phyloP scores from a whole-genome alignment of 2,329 filamentous ascomycete genomes.

The Paramyrothecium roridum region DNA sequence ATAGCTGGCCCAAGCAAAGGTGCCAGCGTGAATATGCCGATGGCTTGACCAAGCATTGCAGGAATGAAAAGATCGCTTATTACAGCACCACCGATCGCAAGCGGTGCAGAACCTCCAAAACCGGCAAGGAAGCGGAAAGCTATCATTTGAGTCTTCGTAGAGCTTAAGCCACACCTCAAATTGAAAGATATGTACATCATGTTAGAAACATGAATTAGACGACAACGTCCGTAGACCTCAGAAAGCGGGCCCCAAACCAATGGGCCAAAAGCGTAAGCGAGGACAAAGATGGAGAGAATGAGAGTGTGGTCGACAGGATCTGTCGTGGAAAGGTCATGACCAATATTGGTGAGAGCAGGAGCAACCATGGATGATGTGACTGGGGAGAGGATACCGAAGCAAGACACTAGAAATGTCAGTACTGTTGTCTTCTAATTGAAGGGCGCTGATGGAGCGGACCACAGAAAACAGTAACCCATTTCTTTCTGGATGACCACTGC shows the following conservation, averaged over 20 bases:
- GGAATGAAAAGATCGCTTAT: constrained; percentile 52
- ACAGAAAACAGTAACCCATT: too few species aligned
- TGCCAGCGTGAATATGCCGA: constrained; percentile 59
- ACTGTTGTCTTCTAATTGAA: too few species aligned
- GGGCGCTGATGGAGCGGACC: too few species aligned
- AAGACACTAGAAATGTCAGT: background rate
- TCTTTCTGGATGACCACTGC: too few species aligned
- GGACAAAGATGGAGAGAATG: constrained; percentile 47
- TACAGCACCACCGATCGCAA: too few species aligned
- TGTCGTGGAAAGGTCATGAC: constrained; percentile 1
- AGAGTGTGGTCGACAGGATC: constrained; percentile 5
- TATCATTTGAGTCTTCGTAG: constrained; percentile 39
- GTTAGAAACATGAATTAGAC: constrained; percentile 37
- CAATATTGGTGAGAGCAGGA: constrained; percentile 2
- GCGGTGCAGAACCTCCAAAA: constrained; percentile 23
- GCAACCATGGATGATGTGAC: constrained; percentile 6
- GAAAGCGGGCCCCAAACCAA: constrained; percentile 46
- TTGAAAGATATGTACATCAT: constrained; percentile 41
- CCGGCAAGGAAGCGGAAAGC: constrained; percentile 44
- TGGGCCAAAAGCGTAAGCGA: constrained; percentile 49
- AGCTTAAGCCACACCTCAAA: constrained; percentile 18
- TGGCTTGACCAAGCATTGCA: constrained; percentile 57
- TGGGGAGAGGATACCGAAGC: constrained; percentile 6
- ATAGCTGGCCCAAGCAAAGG: constrained; percentile 54
- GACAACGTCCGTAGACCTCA: constrained; percentile 42